Evolutionary conservation across 306 rosid species (phyloP), one percentile per base, ranked within the genome.

Genomic region (Dryas alaskensis): DNA sequence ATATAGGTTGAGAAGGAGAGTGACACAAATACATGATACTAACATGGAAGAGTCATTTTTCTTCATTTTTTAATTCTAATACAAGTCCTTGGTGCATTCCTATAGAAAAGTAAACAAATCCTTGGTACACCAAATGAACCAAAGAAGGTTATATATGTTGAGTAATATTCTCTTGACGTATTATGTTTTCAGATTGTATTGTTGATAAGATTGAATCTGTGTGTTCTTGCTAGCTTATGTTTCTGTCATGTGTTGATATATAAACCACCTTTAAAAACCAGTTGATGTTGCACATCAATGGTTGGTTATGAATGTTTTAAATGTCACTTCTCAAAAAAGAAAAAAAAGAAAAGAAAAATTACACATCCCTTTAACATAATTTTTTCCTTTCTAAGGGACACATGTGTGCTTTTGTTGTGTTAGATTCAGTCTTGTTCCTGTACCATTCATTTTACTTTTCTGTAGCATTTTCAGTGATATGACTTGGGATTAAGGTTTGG

Each of bases 401-500:
- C 9, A 49, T 1, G 11, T 27, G 27, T 58, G 44, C 40, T 58
- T 72, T 47, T 46, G 4, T 47, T 39, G 67, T 45, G 57, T 47
- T 27, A 45, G 76, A 3, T 45, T 64, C 17, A 13, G 43, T 64
- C 51, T 63, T 64, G 51, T 64, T 64, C 50, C 37, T 64, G 14
- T 43, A 43, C 37, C 5, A 14, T 2, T 43, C 2, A 42, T 58
- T 31, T 31, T 31, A 31, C 40, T 9, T 22, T 7, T 64, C 37
- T 16, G 37, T 43, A 64, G 11, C 46, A 8, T 2, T 31, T 31
- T 31, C 37, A 31, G 37, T 31, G 37, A 31, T 31, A 31, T 31
- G 37, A 1, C 37, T 31, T 31, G 37, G 37, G 37, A 31, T 31
- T 1, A 2, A 31, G 37, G 37, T 31, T 62, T 62, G 67, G 67